Evolutionary conservation across 2,329 filamentous ascomycete species (phyloP), one percentile per base, ranked within the genome.

Genomic region (Fusarium begoniae): DNA sequence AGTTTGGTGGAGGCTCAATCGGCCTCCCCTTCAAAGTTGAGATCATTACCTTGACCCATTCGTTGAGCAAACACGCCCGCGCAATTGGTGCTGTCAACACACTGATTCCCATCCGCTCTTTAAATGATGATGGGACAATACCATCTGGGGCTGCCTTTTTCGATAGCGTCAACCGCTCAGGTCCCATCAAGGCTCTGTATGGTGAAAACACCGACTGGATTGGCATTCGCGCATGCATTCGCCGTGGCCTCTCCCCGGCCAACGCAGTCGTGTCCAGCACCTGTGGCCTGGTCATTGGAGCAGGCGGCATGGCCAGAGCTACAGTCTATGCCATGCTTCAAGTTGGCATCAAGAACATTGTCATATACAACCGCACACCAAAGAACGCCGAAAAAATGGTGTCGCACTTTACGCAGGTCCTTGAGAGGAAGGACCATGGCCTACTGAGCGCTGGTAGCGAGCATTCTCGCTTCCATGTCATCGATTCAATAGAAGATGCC

Each of bases 121-220:
- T 90, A 2, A 85, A 87, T n/a, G 79, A 85, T 2, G 88, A 91
- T 64, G 89, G 88, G 4, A 86, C 84, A 41, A 87, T 90, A 1
- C 88, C 90, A 2, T 85, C 87, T 37, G 88, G 89, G 9, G 86
- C 86, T 3, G 81, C 90, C 14, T 81, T 87, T 24, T 85, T 86
- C 67, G 82, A 83, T n/a, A 86, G 89, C 67, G 73, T 81, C 37
- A 91, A 91, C 70, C 87, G 90, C 48, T 87, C 90, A 3, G 92
- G 93, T 0, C 88, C 90, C 0, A 89, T 94, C 12, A 88, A 89
- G 70, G 92, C 91, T 0, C 84, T 95, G 0, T 93, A 94, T 71
- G 93, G 93, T 3, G 92, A 95, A 66, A 95, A 95, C 68, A 95
- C 93, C 0, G 93, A 95, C 80, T 95, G 93, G 91, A 92, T 94